Evolutionary conservation across 2,329 filamentous ascomycete genomes (phyloP).

Genomic region (Pseudocercospora fijiensis): DNA sequence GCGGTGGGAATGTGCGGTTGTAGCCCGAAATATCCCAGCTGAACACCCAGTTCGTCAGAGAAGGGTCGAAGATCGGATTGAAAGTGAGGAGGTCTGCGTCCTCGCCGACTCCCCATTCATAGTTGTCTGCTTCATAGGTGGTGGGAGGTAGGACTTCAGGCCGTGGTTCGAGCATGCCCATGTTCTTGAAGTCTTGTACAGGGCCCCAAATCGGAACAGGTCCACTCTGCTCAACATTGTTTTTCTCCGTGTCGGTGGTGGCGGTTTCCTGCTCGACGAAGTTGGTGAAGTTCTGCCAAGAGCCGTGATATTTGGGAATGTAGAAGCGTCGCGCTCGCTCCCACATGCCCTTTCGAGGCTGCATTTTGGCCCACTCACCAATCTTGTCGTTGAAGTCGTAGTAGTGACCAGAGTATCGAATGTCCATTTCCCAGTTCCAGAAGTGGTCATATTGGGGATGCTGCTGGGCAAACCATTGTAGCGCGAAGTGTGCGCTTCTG

Average conservation of each 20-base stretch:
- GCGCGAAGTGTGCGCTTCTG: constrained; percentile 57
- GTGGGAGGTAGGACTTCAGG: constrained; percentile 64
- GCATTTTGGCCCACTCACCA: constrained; percentile 61
- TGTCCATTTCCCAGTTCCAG: constrained; percentile 92
- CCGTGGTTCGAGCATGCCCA: constrained; percentile 57
- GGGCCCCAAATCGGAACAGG: constrained; percentile 66
- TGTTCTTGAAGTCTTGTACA: constrained; percentile 45
- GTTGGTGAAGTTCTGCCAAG: constrained; percentile 66
- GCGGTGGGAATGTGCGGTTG: constrained; percentile 52
- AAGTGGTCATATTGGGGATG: constrained; percentile 54
- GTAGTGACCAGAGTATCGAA: constrained; percentile 76
- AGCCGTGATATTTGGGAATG: constrained; percentile 66
- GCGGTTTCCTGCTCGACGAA: constrained; percentile 60
- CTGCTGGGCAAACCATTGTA: constrained; percentile 54
- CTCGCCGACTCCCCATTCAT: constrained; percentile 73
- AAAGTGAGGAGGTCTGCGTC: constrained; percentile 73
- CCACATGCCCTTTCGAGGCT: constrained; percentile 72
- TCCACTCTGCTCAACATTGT: constrained; percentile 51
- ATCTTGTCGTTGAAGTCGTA: constrained; percentile 75
- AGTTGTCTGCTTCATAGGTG: constrained; percentile 61
- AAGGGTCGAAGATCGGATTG: constrained; percentile 75
- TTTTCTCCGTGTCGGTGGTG: constrained; percentile 49
- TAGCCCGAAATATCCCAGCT: constrained; percentile 68
- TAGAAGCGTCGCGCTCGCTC: constrained; percentile 72
- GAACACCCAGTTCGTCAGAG: constrained; percentile 71